Conservation (phyloP, 2,329 filamentous ascomycete species). For the Colletotrichum lindemuthianum region DNA sequence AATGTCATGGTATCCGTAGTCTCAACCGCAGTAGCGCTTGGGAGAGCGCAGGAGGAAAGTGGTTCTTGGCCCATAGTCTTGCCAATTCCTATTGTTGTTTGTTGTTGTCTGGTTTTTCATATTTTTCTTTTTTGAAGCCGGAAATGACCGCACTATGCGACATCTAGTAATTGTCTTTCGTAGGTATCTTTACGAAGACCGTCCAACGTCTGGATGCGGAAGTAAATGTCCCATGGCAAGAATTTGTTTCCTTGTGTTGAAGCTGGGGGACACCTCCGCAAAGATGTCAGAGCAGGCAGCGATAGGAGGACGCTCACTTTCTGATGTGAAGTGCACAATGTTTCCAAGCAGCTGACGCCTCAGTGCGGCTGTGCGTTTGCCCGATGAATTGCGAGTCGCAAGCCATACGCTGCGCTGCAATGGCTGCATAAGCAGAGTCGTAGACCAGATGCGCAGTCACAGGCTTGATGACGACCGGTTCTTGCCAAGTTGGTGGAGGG, state of each 20-base stretch:
- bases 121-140: not conserved
- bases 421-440: too few relatives aligned
- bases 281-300: too few relatives aligned
- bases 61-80: conserved; percentile 12
- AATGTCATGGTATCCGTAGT: not conserved
- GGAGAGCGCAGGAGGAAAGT: conserved; percentile 19
- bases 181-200: too few relatives aligned
- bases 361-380: conserved; percentile 27
- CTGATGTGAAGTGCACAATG: too few relatives aligned
- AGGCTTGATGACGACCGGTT: too few relatives aligned
- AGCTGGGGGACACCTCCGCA: not conserved
- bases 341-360: not conserved
- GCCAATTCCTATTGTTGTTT: not conserved
- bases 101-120: not conserved
- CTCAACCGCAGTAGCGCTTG: conserved; percentile 3
- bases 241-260: not conserved
- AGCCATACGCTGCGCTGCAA: not conserved
- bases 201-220: not conserved
- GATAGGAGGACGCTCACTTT: too few relatives aligned
- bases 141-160: conserved; percentile 20
- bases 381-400: conserved; percentile 6
- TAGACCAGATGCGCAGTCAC: too few relatives aligned
- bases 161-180: too few relatives aligned
- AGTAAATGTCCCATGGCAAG: not conserved
- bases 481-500: too few relatives aligned